These are phyloP conservation scores for Lasiodiplodia theobromae DNA, from an alignment of 2,329 filamentous ascomycete species.

Conservation along the genomic window DNA sequence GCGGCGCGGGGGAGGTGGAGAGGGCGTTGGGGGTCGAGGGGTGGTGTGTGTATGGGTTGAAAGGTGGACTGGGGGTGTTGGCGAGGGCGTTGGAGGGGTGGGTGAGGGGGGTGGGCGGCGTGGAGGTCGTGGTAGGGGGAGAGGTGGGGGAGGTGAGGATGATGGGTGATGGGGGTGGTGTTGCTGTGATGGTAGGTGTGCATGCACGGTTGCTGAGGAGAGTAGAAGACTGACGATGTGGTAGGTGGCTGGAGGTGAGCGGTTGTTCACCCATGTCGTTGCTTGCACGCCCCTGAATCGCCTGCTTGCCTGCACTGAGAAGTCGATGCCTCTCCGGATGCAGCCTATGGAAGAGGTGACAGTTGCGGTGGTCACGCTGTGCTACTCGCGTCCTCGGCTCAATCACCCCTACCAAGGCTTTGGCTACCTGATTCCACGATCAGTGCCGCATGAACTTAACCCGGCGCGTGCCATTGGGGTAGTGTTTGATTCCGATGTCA, in stretches of 20 bases:
- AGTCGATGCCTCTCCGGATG: background rate
- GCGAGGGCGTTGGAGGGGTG: background rate
- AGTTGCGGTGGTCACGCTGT: slow-evolving; percentile 92
- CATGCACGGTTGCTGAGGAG: background rate
- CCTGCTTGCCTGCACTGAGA: background rate
- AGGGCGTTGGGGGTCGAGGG: background rate
- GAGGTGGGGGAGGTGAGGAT: background rate
- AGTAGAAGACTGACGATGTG: background rate
- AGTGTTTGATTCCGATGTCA: slow-evolving; percentile 82
- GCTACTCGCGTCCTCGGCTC: slow-evolving; percentile 69
- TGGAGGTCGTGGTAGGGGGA: background rate
- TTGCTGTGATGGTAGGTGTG: background rate
- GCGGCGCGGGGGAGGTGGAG: background rate
- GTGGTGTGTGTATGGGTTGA: background rate
- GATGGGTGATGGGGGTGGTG: background rate
- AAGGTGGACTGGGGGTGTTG: background rate
- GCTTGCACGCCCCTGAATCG: background rate
- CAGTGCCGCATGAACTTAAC: slow-evolving; percentile 73
- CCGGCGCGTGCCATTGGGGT: slow-evolving; percentile 86
- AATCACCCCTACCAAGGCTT: slow-evolving; percentile 76
- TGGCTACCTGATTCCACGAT: slow-evolving; percentile 88
- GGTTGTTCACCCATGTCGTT: background rate
- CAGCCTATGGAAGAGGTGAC: slow-evolving; percentile 55
- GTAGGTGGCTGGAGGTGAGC: background rate
- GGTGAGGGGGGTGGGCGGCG: background rate